Evolutionary conservation across 495 filamentous ascomycete species (phyloP), one percentile per base, ranked within the genome.

Genomic region (Lasiosphaeria ovina): DNA sequence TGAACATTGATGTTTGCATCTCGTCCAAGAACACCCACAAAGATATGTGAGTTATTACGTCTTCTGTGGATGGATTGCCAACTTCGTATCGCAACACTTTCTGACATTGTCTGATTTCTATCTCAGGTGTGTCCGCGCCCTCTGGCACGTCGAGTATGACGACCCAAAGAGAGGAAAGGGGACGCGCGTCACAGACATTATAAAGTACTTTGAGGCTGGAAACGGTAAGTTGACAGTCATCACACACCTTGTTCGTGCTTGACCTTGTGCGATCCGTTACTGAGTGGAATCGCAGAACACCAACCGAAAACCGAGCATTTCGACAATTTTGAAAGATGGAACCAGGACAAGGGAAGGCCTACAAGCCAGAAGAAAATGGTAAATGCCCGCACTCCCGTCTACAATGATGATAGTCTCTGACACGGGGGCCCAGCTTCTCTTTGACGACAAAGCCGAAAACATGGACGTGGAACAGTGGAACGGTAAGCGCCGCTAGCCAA

Each of bases 401-500:
- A 1, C 38, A 42, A 42, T 8, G 38, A 50, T 50, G 14, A 7
- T 50, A 10, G 1, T 45, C n/a, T 45, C 40, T 45, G n/a, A 45
- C 40, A 45, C 9, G n/a, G 40, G n/a, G 9, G 10, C n/a, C 40
- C 40, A 45, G 40, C 9, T 45, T 8, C 6, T 50, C 9, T 16
- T 50, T 31, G 47, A 50, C 47, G 47, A 50, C 47, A 50, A 50
- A n/a, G n/a, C 8, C 47, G 47, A 50, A 31, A 50, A 50, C n/a
- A 50, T n/a, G 47, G 24, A 16, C 47, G 47, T 50, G 1, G 47
- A 50, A n/a, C 24, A 31, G 47, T 50, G 47, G 47, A n/a, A 45
- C 9, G 40, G 40, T 45, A n/a, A 9, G 40, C 40, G 40, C n/a
- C 24, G 24, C 24, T 24, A n/a, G 24, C 24, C 2, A 24, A 24